These are phyloP conservation scores for Mortierella sp. DNA, from an alignment of 371 early-diverging fungal species.

Conservation along the genomic window DNA sequence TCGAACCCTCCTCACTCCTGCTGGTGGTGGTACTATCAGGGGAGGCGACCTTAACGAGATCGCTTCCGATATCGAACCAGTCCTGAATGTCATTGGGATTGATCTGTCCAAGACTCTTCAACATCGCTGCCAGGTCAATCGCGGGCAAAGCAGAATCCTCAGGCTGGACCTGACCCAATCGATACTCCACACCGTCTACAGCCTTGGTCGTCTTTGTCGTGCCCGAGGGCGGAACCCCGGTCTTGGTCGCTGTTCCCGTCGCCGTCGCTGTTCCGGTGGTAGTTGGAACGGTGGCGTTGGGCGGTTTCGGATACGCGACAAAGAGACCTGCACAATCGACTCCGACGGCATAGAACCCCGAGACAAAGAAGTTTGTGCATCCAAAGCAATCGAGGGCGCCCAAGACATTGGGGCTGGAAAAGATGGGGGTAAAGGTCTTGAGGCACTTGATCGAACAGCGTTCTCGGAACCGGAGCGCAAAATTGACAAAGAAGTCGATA, in stretches of 20 bases:
- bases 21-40: background rate
- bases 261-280: background rate
- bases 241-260: background rate
- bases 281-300: background rate
- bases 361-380: constrained; percentile 29
- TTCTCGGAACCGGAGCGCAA: constrained; percentile 40
- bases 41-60: background rate
- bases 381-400: constrained; percentile 27
- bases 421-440: constrained; percentile 13
- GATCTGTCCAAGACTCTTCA: constrained; percentile 24
- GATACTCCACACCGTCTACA: background rate
- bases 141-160: constrained; percentile 14
- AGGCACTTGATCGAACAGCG: constrained; percentile 42
- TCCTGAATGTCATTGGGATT: constrained; percentile 28
- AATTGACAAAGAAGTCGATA: constrained; percentile 46
- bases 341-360: constrained; percentile 24
- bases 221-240: background rate
- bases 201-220: background rate
- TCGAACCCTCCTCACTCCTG: background rate
- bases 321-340: constrained; percentile 29
- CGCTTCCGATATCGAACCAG: constrained; percentile 31
- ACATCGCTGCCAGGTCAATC: constrained; percentile 19
- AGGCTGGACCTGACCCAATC: constrained; percentile 7
- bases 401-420: constrained; percentile 11
- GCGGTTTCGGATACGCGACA: background rate